Evolutionary conservation across 2,329 filamentous ascomycete genomes (phyloP).

Genomic region (Fonsecaea pedrosoi): DNA sequence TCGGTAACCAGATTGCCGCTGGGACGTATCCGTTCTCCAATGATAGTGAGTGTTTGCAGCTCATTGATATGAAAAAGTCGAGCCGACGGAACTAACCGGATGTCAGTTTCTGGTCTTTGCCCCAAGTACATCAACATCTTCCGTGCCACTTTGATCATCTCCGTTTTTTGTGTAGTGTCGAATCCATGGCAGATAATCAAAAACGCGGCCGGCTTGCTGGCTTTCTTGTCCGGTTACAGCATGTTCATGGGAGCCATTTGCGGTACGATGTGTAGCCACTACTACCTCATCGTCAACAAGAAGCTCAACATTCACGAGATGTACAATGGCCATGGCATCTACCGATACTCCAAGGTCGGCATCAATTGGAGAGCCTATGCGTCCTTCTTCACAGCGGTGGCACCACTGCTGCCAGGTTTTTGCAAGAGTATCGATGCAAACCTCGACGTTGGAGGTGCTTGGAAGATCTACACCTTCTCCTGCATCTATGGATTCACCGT

Average conservation of each 20-base stretch:
- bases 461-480: slow-evolving; percentile 52
- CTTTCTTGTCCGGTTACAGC: slow-evolving; percentile 39
- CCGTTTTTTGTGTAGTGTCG: slow-evolving; percentile 48
- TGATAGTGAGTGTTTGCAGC: slow-evolving; percentile 6
- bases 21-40: slow-evolving; percentile 42
- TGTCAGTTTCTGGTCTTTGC: slow-evolving; percentile 72
- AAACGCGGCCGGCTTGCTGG: slow-evolving; percentile 35
- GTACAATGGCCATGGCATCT: slow-evolving; percentile 50
- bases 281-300: slow-evolving; percentile 49
- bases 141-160: slow-evolving; percentile 68
- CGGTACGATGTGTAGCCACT: slow-evolving; percentile 53
- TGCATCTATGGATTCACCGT: slow-evolving; percentile 52
- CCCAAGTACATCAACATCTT: slow-evolving; percentile 84
- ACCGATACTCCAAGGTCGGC: slow-evolving; percentile 48
- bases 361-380: slow-evolving; percentile 46
- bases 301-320: slow-evolving; percentile 52
- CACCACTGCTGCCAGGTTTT: slow-evolving; percentile 44
- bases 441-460: slow-evolving; percentile 49
- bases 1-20: slow-evolving; percentile 53
- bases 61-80: not conserved
- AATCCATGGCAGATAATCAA: slow-evolving; percentile 46
- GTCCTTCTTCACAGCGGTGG: slow-evolving; percentile 46
- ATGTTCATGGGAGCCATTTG: slow-evolving; percentile 53
- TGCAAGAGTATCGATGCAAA: slow-evolving; percentile 48
- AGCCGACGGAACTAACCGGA: not conserved